These are phyloP conservation scores for Leptodontidium sp. DNA, from an alignment of 2,329 filamentous ascomycete species.

Conservation along the genomic window DNA sequence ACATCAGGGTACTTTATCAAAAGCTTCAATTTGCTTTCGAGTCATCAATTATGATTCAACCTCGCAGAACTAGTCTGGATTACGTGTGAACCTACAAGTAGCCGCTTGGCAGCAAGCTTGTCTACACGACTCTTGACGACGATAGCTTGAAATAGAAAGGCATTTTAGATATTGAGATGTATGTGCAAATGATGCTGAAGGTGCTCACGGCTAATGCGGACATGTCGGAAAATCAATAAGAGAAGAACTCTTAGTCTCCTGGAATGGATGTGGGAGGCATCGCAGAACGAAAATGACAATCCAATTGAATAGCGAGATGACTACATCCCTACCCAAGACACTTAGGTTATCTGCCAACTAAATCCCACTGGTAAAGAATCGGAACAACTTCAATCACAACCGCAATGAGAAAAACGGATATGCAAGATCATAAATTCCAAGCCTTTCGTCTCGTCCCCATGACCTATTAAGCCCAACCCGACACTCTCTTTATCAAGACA, in stretches of 20 bases:
- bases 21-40: background rate
- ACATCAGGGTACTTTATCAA: no score
- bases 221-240: no score
- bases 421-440: background rate
- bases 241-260: no score
- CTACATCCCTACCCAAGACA: background rate
- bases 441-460: background rate
- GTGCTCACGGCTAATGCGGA: no score
- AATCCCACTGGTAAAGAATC: background rate
- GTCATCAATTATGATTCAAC: slow-evolving; percentile 10
- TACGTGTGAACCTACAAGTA: slow-evolving; percentile 8
- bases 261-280: background rate
- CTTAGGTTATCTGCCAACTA: background rate
- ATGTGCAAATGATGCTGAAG: background rate
- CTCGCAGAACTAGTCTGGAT: background rate
- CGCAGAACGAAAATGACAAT: background rate
- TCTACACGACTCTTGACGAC: background rate
- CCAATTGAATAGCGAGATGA: background rate
- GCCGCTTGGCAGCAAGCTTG: background rate
- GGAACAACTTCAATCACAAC: background rate
- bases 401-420: background rate
- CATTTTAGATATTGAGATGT: no score
- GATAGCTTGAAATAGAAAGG: background rate
- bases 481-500: slow-evolving; percentile 7
- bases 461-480: background rate